A percentile compares a stretch with the other conserved stretches of the same genome.
Conservation (phyloP, 2,329 filamentous ascomycete species). For the Fusarium piperis region DNA sequence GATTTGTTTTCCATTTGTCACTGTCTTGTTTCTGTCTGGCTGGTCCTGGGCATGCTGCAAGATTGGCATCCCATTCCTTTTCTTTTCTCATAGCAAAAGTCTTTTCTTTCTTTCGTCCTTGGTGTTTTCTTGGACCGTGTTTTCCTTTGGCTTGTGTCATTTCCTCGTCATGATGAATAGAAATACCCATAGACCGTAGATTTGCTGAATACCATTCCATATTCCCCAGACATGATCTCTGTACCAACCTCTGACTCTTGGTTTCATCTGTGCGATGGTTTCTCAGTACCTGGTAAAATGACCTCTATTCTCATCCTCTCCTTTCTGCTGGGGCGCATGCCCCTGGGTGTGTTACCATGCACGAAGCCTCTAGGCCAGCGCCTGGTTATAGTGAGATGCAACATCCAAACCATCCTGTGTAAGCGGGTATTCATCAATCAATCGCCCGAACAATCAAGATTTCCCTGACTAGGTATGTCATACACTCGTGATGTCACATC, state of each 20-base stretch:
- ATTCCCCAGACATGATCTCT: not conserved
- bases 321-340: not conserved
- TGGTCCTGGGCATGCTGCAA: not conserved
- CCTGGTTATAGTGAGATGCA: slow-evolving; percentile 3
- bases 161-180: not conserved
- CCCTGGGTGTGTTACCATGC: not conserved
- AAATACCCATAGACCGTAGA: not conserved
- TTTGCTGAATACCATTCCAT: not conserved
- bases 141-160: not conserved
- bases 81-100: not conserved
- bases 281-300: not conserved
- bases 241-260: not conserved
- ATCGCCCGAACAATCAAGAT: not conserved
- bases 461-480: not conserved
- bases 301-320: not conserved
- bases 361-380: not conserved
- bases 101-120: not conserved
- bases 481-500: not conserved
- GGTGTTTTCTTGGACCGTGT: not conserved
- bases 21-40: not conserved
- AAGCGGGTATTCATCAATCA: not conserved
- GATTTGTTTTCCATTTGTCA: not conserved
- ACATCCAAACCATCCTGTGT: not conserved
- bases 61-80: not conserved
- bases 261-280: not conserved